phyloP scores from a whole-genome alignment of 176 grass and related monocot genomes.

The Aegilops sharonensis region DNA sequence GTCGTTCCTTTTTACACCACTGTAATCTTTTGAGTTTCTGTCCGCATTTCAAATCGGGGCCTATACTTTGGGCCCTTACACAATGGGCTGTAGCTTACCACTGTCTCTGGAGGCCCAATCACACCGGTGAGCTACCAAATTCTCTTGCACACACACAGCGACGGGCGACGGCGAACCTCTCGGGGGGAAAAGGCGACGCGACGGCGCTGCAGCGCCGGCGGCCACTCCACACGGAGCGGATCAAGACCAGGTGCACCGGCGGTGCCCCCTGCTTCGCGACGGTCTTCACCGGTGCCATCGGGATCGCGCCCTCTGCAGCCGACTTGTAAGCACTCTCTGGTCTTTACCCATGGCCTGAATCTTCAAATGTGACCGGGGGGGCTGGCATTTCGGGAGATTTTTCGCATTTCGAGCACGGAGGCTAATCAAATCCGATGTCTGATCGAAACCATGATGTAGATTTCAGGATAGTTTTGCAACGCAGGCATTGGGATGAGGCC shows the following conservation, averaged over 20 bases:
- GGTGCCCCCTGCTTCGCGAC: not conserved
- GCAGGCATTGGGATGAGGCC: not conserved
- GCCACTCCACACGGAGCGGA: not conserved
- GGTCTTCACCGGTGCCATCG: not conserved
- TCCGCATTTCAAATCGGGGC: too few relatives aligned
- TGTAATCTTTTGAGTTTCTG: too few relatives aligned
- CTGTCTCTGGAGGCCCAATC: too few relatives aligned
- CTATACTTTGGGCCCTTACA: too few relatives aligned
- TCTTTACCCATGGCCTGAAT: not conserved
- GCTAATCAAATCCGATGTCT: not conserved
- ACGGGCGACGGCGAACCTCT: not conserved
- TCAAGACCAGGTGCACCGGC: not conserved
- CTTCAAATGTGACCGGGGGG: not conserved
- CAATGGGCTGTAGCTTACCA: too few relatives aligned
- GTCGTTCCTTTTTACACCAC: too few relatives aligned
- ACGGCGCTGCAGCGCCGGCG: not conserved
- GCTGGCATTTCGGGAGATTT: not conserved
- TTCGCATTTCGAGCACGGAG: not conserved
- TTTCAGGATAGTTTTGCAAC: not conserved
- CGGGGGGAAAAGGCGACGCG: not conserved
- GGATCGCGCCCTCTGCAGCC: not conserved
- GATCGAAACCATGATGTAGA: not conserved
- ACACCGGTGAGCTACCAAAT: too few relatives aligned
- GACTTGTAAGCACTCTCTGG: not conserved
- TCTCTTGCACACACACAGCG: too few relatives aligned